These are phyloP conservation scores for Aspergillus ruber DNA, from an alignment of 2,329 filamentous ascomycete species.

Conservation along the genomic window DNA sequence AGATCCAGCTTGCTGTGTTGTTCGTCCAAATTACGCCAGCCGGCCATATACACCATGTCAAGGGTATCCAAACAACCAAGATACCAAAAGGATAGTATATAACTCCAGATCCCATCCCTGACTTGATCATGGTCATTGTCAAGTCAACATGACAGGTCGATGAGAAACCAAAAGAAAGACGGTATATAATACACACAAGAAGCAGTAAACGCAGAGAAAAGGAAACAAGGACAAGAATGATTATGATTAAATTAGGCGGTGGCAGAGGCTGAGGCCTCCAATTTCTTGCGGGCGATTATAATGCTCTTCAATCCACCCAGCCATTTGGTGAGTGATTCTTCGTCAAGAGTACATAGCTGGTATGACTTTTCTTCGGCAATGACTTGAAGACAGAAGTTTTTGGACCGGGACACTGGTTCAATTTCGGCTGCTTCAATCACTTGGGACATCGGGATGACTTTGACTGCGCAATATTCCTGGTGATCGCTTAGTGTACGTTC, in stretches of 20 bases:
- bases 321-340: slow-evolving; percentile 76
- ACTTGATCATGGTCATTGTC: neutral
- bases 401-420: slow-evolving; percentile 77
- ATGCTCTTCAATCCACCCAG: slow-evolving; percentile 84
- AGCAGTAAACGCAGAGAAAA: slow-evolving; percentile 3
- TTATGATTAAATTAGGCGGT: slow-evolving; percentile 4
- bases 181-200: slow-evolving; percentile 4
- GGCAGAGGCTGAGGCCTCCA: slow-evolving; percentile 16
- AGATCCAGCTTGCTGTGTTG: no score
- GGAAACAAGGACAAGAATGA: neutral
- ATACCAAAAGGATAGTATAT: neutral
- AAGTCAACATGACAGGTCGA: neutral
- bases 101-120: neutral
- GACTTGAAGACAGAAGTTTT: slow-evolving; percentile 81
- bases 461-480: slow-evolving; percentile 75
- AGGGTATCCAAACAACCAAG: neutral
- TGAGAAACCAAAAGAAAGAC: neutral
- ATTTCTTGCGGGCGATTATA: slow-evolving; percentile 30
- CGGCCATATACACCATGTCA: neutral
- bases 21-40: neutral
- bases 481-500: neutral
- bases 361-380: slow-evolving; percentile 88
- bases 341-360: slow-evolving; percentile 68
- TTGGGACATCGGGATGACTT: slow-evolving; percentile 69
- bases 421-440: slow-evolving; percentile 91